Evolutionary conservation across 306 rosid genomes (phyloP).

Genomic region (Medicago arabica): DNA sequence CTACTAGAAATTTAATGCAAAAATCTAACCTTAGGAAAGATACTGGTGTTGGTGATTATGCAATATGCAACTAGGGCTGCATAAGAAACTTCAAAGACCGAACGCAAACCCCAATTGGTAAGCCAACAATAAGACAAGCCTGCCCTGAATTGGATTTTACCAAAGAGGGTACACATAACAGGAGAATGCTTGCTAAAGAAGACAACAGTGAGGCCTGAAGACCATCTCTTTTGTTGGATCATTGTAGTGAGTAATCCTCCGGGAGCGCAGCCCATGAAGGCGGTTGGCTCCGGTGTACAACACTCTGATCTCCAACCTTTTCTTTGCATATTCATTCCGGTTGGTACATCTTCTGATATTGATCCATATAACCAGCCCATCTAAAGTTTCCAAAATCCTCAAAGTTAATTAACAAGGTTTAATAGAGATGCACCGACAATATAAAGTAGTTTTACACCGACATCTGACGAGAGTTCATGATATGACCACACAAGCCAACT

Average conservation of each 20-base stretch:
- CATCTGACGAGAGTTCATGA: no score
- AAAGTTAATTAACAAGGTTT: background rate
- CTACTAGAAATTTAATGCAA: background rate
- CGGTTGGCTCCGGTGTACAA: slow-evolving; percentile 50
- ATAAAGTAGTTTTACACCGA: no score
- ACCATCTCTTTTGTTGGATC: slow-evolving; percentile 78
- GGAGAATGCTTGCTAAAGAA: slow-evolving; percentile 62
- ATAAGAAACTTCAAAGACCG: slow-evolving; percentile 53
- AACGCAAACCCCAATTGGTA: slow-evolving; percentile 49
- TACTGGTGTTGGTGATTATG: slow-evolving; percentile 62
- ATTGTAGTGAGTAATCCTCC: slow-evolving; percentile 52
- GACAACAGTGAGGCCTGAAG: slow-evolving; percentile 62
- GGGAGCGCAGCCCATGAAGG: slow-evolving; percentile 69
- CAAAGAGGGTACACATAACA: slow-evolving; percentile 51
- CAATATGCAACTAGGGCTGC: slow-evolving; percentile 62
- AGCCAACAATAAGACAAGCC: slow-evolving; percentile 56
- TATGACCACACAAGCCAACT: no score
- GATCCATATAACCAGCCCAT: slow-evolving; percentile 63
- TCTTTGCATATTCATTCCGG: slow-evolving; percentile 58
- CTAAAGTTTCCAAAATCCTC: slow-evolving; percentile 8
- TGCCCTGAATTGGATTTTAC: slow-evolving; percentile 59
- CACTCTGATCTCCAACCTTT: slow-evolving; percentile 73
- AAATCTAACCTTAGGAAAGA: slow-evolving; percentile 59
- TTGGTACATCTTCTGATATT: slow-evolving; percentile 59
- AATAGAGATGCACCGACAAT: no score